These are phyloP conservation scores for Aspergillus brunneoviolaceus DNA, from an alignment of 2,329 filamentous ascomycete genomes.

Conservation along the genomic window DNA sequence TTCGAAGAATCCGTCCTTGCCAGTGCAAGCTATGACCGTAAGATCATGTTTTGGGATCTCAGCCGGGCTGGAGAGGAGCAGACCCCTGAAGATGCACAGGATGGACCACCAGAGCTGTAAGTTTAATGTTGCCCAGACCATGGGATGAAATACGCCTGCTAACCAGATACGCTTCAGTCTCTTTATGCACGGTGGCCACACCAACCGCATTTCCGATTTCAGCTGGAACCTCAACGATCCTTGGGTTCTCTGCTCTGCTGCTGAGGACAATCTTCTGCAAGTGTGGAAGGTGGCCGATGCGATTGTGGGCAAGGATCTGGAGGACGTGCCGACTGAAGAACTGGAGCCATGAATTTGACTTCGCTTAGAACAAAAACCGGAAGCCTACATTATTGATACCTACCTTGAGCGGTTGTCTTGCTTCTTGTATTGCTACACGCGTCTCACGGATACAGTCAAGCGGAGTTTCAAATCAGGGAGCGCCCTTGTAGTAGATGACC, in stretches of 20 bases:
- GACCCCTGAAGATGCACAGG: constrained; percentile 88
- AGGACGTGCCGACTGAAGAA: constrained; percentile 74
- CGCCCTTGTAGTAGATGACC: background rate
- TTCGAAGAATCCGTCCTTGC: constrained; percentile 84
- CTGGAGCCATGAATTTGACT: constrained; percentile 55
- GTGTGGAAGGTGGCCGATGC: constrained; percentile 86
- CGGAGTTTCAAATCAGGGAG: background rate
- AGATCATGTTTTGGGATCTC: constrained; percentile 96
- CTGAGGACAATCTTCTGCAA: constrained; percentile 94
- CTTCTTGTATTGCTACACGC: background rate
- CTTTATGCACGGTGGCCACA: constrained; percentile 99
- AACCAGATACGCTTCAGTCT: constrained; percentile 53
- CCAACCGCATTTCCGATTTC: constrained; percentile 93
- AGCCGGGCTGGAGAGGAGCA: constrained; percentile 91
- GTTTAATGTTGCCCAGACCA: constrained; percentile 35
- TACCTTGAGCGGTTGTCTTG: constrained; percentile 1
- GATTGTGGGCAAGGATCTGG: constrained; percentile 75
- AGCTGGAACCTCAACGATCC: constrained; percentile 97
- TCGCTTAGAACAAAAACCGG: constrained; percentile 50
- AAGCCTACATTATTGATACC: constrained; percentile 12
- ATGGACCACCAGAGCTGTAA: constrained; percentile 91
- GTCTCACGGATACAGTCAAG: background rate
- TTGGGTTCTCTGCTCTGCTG: constrained; percentile 93
- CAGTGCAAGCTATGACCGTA: constrained; percentile 86
- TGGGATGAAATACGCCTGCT: background rate